Evolutionary conservation across 306 rosid species (phyloP).

Genomic region (Carpinus fangiana): DNA sequence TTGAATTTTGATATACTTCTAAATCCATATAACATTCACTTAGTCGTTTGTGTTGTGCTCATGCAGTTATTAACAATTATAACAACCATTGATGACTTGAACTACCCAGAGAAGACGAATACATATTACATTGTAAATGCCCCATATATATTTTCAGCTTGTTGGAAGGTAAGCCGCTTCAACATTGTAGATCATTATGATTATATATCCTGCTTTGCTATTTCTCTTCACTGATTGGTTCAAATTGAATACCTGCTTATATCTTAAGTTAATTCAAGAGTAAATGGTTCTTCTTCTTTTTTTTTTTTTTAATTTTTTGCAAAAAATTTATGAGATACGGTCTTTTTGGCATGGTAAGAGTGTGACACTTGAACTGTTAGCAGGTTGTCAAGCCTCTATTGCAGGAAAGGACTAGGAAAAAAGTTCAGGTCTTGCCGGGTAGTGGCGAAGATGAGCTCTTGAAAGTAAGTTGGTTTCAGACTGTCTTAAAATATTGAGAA

Average conservation of each 20-base stretch:
- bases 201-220: constrained; percentile 9
- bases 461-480: constrained; percentile 47
- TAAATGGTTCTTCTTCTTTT: neutral
- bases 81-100: constrained; percentile 88
- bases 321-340: neutral
- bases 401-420: constrained; percentile 92
- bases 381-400: constrained; percentile 98
- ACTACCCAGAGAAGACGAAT: constrained; percentile 94
- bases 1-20: neutral
- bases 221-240: constrained; percentile 6
- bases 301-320: neutral
- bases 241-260: constrained; percentile 5
- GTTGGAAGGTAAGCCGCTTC: constrained; percentile 81
- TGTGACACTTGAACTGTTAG: constrained; percentile 18
- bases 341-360: constrained; percentile 1
- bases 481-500: neutral
- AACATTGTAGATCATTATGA: constrained; percentile 22
- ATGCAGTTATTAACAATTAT: constrained; percentile 77
- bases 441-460: constrained; percentile 86
- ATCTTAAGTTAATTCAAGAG: neutral
- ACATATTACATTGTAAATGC: constrained; percentile 85
- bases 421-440: constrained; percentile 81
- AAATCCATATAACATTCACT: neutral
- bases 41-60: constrained; percentile 27
- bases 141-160: constrained; percentile 86